Percentiles rank a stretch among this genome's conserved stretches.
Evolutionary conservation across 169 alveolate genomes (phyloP).

Genomic region (Eimeria falciformis): DNA sequence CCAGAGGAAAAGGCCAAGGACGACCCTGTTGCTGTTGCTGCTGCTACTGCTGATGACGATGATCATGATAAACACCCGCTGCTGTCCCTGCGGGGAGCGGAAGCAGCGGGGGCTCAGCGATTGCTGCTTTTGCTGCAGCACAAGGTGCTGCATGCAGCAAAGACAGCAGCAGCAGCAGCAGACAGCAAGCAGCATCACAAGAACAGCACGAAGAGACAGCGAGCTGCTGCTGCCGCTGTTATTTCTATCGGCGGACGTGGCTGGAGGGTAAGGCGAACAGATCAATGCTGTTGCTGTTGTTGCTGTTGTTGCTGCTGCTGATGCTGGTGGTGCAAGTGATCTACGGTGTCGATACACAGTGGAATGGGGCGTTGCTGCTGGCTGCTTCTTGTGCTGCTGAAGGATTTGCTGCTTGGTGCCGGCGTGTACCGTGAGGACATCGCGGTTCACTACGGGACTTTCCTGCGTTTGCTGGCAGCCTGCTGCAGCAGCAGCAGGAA

Average conservation of each 20-base stretch:
- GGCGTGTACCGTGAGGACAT: constrained; percentile 27
- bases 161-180: constrained; percentile 47
- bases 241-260: constrained; percentile 25
- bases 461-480: constrained; percentile 39
- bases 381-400: constrained; percentile 6
- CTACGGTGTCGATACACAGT: not conserved
- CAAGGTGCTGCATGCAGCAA: constrained; percentile 23
- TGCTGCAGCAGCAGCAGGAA: constrained; percentile 61
- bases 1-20: not conserved
- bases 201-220: not conserved
- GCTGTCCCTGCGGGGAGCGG: constrained; percentile 22
- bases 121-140: constrained; percentile 65
- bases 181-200: constrained; percentile 18
- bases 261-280: constrained; percentile 27
- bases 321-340: not conserved
- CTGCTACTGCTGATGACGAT: not conserved
- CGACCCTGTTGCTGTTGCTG: constrained; percentile 9
- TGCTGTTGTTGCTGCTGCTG: not conserved
- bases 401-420: constrained; percentile 43
- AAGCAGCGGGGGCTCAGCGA: constrained; percentile 27
- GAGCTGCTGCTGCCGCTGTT: constrained; percentile 21
- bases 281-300: not conserved
- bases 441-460: not conserved
- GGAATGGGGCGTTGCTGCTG: constrained; percentile 11
- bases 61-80: not conserved